A percentile compares a stretch with the other conserved stretches of the same genome.
Conservation (phyloP, 495 filamentous ascomycete species). For the Penicillium subrubescens region DNA sequence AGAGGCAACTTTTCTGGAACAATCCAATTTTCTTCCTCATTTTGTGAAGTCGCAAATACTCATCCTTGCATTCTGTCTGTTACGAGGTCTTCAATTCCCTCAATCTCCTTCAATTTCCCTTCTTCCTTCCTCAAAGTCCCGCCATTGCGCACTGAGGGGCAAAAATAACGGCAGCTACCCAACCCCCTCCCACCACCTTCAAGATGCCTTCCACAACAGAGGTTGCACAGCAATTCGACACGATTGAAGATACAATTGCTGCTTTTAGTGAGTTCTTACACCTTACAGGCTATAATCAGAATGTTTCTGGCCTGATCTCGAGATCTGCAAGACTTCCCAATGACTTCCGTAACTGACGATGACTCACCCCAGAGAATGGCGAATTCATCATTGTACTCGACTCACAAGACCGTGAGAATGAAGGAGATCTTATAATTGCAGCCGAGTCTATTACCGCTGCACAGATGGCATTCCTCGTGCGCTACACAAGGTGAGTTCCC, state of each 20-base stretch:
- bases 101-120: background rate
- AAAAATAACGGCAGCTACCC: slow-evolving; percentile 11
- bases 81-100: background rate
- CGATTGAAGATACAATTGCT: slow-evolving; percentile 79
- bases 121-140: background rate
- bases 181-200: slow-evolving; percentile 6
- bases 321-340: background rate
- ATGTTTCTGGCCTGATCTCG: background rate
- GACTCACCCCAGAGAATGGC: slow-evolving; percentile 63
- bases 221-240: slow-evolving; percentile 62
- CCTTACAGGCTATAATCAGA: background rate
- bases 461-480: slow-evolving; percentile 95
- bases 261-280: slow-evolving; percentile 72
- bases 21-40: slow-evolving; percentile 3
- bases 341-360: slow-evolving; percentile 21
- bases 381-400: slow-evolving; percentile 97
- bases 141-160: slow-evolving; percentile 29
- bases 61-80: background rate
- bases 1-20: slow-evolving; percentile 16
- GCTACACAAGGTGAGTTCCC: slow-evolving; percentile 63
- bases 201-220: slow-evolving; percentile 44
- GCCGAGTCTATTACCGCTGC: slow-evolving; percentile 81
- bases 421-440: slow-evolving; percentile 96
- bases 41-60: background rate
- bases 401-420: slow-evolving; percentile 87